These are phyloP conservation scores for Gomphus bonarii DNA, from an alignment of 1,284 basidiomycete genomes.

Conservation along the genomic window DNA sequence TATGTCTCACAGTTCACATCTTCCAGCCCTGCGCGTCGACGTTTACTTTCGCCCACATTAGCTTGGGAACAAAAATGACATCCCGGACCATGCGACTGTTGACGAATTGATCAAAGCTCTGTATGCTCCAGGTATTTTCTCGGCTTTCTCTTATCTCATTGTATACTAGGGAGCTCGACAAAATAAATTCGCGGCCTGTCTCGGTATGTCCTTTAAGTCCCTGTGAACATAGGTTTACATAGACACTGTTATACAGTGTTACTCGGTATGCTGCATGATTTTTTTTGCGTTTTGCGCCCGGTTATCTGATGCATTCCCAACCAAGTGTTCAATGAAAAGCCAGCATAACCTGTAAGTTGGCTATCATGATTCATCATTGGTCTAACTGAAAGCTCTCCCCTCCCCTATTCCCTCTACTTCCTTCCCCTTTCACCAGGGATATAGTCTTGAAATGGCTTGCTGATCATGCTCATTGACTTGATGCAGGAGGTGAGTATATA, in stretches of 20 bases:
- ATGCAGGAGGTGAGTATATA: constrained; percentile 18
- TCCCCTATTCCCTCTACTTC: no score
- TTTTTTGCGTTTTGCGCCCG: constrained; percentile 14
- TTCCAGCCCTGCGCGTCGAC: not conserved
- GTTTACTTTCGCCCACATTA: constrained; percentile 20
- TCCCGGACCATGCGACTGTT: constrained; percentile 69
- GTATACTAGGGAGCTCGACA: constrained; percentile 57
- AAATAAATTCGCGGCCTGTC: constrained; percentile 75
- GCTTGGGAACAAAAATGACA: constrained; percentile 94
- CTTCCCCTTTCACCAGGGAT: constrained; percentile 34
- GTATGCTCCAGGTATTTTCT: constrained; percentile 33
- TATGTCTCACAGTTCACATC: constrained; percentile 24
- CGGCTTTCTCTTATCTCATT: constrained; percentile 2
- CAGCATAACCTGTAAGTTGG: constrained; percentile 84
- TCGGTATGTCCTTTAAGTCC: constrained; percentile 50
- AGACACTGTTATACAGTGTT: constrained; percentile 44
- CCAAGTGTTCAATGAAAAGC: constrained; percentile 88
- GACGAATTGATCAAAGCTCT: constrained; percentile 81
- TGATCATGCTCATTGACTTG: constrained; percentile 46
- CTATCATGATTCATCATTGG: not conserved
- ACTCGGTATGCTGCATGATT: constrained; percentile 47
- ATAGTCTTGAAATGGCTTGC: constrained; percentile 68
- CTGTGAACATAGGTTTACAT: constrained; percentile 4
- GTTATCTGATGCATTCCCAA: constrained; percentile 16
- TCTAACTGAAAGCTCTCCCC: not conserved